Evolutionary conservation across 179 eudicot species (phyloP).

Genomic region (Patellifolia procumbens): DNA sequence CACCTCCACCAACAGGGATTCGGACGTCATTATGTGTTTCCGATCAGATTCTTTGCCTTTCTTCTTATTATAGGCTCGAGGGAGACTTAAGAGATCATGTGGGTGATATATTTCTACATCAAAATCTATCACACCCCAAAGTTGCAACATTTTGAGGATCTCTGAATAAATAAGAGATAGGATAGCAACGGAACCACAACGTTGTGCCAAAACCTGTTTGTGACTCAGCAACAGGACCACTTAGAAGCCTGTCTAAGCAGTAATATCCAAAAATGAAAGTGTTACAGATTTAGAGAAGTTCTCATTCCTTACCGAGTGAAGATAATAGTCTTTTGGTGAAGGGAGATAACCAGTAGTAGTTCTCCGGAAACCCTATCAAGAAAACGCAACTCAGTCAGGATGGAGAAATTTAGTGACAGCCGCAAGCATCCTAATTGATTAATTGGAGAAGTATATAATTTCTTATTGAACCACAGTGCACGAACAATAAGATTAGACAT

Average conservation of each 20-base stretch:
- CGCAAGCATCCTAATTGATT: neutral
- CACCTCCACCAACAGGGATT: conserved; percentile 75
- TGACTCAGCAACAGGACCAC: conserved; percentile 1
- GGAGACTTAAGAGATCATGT: conserved; percentile 59
- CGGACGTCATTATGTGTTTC: conserved; percentile 68
- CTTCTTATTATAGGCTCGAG: conserved; percentile 76
- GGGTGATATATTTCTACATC: conserved; percentile 85
- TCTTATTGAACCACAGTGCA: neutral
- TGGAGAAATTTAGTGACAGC: conserved; percentile 5
- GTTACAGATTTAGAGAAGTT: neutral
- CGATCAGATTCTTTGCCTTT: conserved; percentile 73
- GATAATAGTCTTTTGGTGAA: conserved; percentile 73
- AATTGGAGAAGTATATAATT: neutral
- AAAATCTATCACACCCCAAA: conserved; percentile 68
- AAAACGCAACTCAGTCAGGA: conserved; percentile 16
- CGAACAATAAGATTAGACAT: neutral
- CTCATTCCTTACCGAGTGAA: conserved; percentile 70
- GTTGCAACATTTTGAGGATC: conserved; percentile 72
- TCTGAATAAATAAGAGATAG: conserved; percentile 78
- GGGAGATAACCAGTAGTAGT: conserved; percentile 44
- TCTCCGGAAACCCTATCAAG: conserved; percentile 74
- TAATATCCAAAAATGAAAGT: neutral
- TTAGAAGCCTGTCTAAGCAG: conserved; percentile 3
- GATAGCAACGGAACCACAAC: conserved; percentile 74
- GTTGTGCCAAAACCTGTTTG: conserved; percentile 78